A percentile compares a stretch with the other conserved stretches of the same genome.
Evolutionary conservation across 2,329 filamentous ascomycete genomes (phyloP).

Genomic region (Penicillium sp.): DNA sequence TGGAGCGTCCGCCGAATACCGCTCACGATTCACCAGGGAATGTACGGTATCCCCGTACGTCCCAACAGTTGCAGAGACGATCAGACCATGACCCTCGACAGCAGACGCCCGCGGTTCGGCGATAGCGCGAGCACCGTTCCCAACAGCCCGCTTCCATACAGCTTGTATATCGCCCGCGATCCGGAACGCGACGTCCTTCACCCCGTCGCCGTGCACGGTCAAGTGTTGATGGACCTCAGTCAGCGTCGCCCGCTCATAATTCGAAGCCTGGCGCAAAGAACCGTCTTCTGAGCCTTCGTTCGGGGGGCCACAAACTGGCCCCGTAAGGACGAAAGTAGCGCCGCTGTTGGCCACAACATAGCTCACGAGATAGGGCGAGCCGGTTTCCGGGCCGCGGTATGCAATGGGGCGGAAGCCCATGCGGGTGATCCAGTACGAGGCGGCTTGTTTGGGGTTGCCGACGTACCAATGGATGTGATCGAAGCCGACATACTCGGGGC

Average conservation of each 20-base stretch:
- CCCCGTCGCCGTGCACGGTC: constrained; percentile 79
- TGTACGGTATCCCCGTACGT: constrained; percentile 91
- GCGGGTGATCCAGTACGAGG: constrained; percentile 76
- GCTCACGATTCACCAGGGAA: constrained; percentile 69
- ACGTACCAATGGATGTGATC: constrained; percentile 92
- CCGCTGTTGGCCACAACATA: constrained; percentile 75
- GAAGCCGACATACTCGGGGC: constrained; percentile 56
- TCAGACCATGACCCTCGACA: constrained; percentile 54
- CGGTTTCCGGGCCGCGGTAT: constrained; percentile 82
- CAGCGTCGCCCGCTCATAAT: constrained; percentile 61
- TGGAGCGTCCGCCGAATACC: constrained; percentile 58
- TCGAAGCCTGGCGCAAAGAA: constrained; percentile 38
- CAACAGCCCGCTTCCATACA: constrained; percentile 69
- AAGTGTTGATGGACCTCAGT: constrained; percentile 74
- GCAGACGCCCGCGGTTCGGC: constrained; percentile 54
- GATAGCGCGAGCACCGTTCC: constrained; percentile 64
- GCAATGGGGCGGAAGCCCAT: constrained; percentile 78
- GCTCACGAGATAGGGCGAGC: constrained; percentile 71
- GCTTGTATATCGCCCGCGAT: constrained; percentile 71
- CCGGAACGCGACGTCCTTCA: constrained; percentile 89
- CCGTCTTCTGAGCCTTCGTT: constrained; percentile 56
- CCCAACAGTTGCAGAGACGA: constrained; percentile 70
- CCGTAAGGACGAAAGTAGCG: constrained; percentile 80
- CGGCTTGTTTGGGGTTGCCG: constrained; percentile 88
- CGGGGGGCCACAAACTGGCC: constrained; percentile 62